Evolutionary conservation across 257 asterid species (phyloP).

Genomic region (Primulina huaijiensis): DNA sequence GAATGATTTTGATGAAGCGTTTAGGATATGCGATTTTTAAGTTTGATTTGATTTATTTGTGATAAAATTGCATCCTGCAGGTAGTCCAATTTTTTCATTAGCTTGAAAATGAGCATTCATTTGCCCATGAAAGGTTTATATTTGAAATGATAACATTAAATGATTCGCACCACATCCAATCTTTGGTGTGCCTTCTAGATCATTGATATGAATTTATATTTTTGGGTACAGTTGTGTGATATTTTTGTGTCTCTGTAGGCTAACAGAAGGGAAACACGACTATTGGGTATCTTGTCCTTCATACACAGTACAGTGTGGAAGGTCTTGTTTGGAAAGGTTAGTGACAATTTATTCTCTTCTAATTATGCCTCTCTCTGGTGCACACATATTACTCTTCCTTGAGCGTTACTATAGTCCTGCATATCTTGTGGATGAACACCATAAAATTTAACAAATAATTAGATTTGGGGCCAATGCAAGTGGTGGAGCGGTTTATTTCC

Average conservation of each 20-base stretch:
- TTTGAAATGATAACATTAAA: background rate
- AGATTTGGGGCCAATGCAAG: background rate
- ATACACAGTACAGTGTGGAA: constrained; percentile 95
- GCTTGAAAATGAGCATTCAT: background rate
- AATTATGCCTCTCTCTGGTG: background rate
- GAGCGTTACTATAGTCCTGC: background rate
- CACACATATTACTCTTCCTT: background rate
- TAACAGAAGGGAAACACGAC: constrained; percentile 80
- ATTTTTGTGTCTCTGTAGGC: constrained; percentile 47
- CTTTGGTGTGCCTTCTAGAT: background rate
- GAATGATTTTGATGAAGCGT: too few species aligned
- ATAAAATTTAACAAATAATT: too few species aligned
- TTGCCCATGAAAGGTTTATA: background rate
- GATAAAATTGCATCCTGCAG: background rate
- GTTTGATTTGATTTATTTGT: background rate
- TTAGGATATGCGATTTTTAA: too few species aligned
- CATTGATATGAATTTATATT: background rate
- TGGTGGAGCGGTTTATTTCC: background rate
- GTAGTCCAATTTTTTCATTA: background rate
- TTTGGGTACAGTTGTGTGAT: constrained; percentile 9
- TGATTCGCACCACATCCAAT: too few species aligned
- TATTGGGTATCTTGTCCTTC: constrained; percentile 81
- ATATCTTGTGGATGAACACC: background rate
- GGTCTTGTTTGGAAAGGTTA: constrained; percentile 84
- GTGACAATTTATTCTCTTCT: constrained; percentile 13